Percentiles rank a stretch among this genome's conserved stretches.
phyloP scores from a whole-genome alignment of 2,329 filamentous ascomycete species.

The Diatrype stigma region DNA sequence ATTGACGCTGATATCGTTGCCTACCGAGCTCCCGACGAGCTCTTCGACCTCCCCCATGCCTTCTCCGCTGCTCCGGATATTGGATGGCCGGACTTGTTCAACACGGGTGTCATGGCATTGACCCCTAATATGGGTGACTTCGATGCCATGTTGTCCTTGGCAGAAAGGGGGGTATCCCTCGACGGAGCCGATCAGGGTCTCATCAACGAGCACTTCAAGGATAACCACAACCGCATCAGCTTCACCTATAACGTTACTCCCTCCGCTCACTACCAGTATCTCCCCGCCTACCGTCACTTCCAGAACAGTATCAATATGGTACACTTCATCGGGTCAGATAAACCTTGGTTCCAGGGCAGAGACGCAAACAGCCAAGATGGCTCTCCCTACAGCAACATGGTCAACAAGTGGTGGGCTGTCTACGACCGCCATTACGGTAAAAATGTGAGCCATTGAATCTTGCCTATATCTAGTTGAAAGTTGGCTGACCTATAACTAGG shows the following conservation, averaged over 20 bases:
- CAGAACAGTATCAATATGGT: conserved; percentile 84
- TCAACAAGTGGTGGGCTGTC: conserved; percentile 88
- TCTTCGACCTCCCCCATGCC: conserved; percentile 63
- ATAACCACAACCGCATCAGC: conserved; percentile 79
- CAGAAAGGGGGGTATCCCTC: conserved; percentile 84
- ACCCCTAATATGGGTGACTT: conserved; percentile 84
- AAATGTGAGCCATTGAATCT: conserved; percentile 35
- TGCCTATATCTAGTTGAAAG: conserved; percentile 1
- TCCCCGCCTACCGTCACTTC: conserved; percentile 91
- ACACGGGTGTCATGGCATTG: conserved; percentile 94
- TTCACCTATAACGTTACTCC: conserved; percentile 98
- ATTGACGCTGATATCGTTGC: conserved; percentile 93
- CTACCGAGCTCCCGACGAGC: conserved; percentile 84
- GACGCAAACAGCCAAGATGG: conserved; percentile 47
- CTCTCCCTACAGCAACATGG: conserved; percentile 75
- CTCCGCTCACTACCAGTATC: conserved; percentile 94
- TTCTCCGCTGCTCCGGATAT: conserved; percentile 84
- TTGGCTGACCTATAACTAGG: conserved; percentile 17
- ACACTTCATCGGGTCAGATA: conserved; percentile 89
- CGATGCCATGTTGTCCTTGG: conserved; percentile 77
- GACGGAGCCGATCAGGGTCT: conserved; percentile 96
- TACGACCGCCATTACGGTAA: conserved; percentile 80
- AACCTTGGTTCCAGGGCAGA: conserved; percentile 77
- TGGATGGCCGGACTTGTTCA: conserved; percentile 97
- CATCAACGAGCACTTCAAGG: conserved; percentile 88